These are phyloP conservation scores for Globisporangium nunn DNA, from an alignment of 352 stramenopile species.

Conservation along the genomic window DNA sequence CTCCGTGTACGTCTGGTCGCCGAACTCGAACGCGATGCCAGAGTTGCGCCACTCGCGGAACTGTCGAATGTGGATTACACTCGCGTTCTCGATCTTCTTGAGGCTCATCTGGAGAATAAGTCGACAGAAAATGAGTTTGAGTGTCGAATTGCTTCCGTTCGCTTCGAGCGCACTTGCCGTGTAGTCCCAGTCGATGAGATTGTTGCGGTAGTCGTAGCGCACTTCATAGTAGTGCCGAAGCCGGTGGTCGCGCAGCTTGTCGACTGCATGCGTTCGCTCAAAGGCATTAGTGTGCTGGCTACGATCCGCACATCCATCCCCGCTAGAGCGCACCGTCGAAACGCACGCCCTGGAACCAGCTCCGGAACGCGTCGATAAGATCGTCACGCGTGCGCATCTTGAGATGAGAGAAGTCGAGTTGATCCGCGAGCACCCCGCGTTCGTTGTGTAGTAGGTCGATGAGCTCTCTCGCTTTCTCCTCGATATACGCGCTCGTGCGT, in stretches of 20 bases:
- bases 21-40: conserved; percentile 94
- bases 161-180: conserved; percentile 29
- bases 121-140: not conserved
- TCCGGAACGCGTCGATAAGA: conserved; percentile 80
- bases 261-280: conserved; percentile 27
- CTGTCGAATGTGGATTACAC: conserved; percentile 91
- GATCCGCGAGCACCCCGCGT: conserved; percentile 37
- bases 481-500: conserved; percentile 80
- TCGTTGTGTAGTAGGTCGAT: conserved; percentile 72
- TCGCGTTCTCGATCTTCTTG: conserved; percentile 80
- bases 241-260: conserved; percentile 75
- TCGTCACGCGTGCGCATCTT: conserved; percentile 89
- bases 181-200: conserved; percentile 95
- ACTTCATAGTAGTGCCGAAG: conserved; percentile 89
- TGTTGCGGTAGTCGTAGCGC: conserved; percentile 90
- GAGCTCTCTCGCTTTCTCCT: conserved; percentile 61
- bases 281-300: no score
- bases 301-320: no score
- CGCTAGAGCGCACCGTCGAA: conserved; percentile 63
- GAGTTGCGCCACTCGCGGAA: conserved; percentile 89
- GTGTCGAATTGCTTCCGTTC: not conserved
- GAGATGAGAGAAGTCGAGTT: conserved; percentile 81
- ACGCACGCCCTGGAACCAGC: conserved; percentile 57
- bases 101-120: conserved; percentile 52
- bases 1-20: conserved; percentile 86